Base-by-base conservation (phyloP, 495 filamentous ascomycete species). In the Aspergillus bertholletiae region DNA sequence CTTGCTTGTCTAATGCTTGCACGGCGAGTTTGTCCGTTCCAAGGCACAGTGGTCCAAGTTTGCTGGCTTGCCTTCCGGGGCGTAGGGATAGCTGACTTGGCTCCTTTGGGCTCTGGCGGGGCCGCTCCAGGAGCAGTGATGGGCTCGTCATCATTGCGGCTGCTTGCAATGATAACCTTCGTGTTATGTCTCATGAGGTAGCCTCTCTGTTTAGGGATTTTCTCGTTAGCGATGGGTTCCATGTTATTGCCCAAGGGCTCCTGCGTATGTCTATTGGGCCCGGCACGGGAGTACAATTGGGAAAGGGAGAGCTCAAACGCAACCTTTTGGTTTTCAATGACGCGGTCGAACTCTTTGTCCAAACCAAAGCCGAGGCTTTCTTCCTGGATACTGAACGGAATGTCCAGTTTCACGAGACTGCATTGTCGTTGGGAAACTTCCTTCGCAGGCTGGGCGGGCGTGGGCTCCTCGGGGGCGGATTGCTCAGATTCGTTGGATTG, bases 151-250 rank as follows among this genome's bases (percentile, higher is more conserved):
- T 79, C 74, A 22, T 72, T 79, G 57, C 76, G 84, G 66, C 85
- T 96, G 54, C 80, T 85, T 0, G 95, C 94, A 53, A 96, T 88
- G 49, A 98, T 89, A 40, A 98, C 83, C 65, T 96, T 97, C 17
- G 94, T 97, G 69, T 97, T 98, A 58, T 98, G 94, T 59, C 94
- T 84, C 94, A 97, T 97, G 27, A 98, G 80, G 62, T 98, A 98
- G 20, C 94, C 94, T 76, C 94, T 90, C 94, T 98, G 87, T 85
- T 76, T 74, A 15, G 61, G 72, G 41, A 68, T 56, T 52, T 54
- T 61, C 46, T 69, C 62, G 76, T 92, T 85, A 92, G 88, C 77
- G 73, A 61, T 61, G 24, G 23, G 15, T 18, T 32, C 39, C 49
- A 27, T 32, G 24, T 39, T 22, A 53, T 57, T 49, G 24, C 28